phyloP scores from a whole-genome alignment of 768 basidiomycete genomes.

The Lactarius vividus region DNA sequence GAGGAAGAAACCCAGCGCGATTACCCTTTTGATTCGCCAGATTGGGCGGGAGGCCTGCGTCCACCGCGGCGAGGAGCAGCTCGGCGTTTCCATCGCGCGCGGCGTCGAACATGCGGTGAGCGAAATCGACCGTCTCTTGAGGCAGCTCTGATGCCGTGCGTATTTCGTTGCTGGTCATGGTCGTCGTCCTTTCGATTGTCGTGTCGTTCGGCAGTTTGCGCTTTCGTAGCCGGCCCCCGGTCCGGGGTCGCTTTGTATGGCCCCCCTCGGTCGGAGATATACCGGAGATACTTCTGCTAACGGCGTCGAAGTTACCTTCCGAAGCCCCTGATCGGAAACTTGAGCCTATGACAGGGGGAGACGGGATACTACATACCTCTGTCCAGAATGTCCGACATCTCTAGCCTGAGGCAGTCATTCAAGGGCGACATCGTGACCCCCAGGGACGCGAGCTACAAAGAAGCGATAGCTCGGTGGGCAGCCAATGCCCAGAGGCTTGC shows the following conservation, averaged over 20 bases:
- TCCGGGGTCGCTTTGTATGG: too few relatives aligned
- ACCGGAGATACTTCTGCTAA: too few relatives aligned
- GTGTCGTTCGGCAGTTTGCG: too few relatives aligned
- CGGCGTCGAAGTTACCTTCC: too few relatives aligned
- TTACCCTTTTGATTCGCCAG: constrained; percentile 67
- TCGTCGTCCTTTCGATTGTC: too few relatives aligned
- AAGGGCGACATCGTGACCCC: constrained; percentile 44
- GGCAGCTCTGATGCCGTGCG: constrained; percentile 32
- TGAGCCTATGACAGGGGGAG: too few relatives aligned
- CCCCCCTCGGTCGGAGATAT: too few relatives aligned
- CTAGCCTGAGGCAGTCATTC: constrained; percentile 13
- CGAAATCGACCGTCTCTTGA: constrained; percentile 45
- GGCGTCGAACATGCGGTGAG: constrained; percentile 72
- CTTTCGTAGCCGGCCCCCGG: too few relatives aligned
- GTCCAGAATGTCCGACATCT: constrained; percentile 26
- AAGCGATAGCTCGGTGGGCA: constrained; percentile 46
- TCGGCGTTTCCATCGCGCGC: constrained; percentile 57
- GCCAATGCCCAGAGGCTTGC: constrained; percentile 40
- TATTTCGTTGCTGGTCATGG: neutral
- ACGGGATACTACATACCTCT: too few relatives aligned
- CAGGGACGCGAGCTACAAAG: constrained; percentile 35
- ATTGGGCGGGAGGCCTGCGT: constrained; percentile 68
- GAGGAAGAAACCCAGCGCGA: too few relatives aligned
- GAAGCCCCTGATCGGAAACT: too few relatives aligned
- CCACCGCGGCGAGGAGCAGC: constrained; percentile 56